Evolutionary conservation across 805 yeast genomes (phyloP), one percentile per base, ranked within the genome.

Genomic region (Cyberlindnera petersonii): DNA sequence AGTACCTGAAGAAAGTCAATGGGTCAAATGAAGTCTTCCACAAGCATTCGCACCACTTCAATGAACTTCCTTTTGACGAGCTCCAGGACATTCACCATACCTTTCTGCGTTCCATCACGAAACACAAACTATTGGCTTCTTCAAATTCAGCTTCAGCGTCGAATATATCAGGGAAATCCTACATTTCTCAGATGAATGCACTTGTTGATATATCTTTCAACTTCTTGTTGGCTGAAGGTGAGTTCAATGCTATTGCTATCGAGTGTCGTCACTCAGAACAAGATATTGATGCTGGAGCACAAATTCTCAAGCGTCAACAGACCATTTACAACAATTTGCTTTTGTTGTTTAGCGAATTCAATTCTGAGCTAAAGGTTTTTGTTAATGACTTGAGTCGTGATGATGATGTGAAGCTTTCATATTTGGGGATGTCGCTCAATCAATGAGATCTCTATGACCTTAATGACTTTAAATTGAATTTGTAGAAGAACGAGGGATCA

Each of bases 351-450:
- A 66, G 61, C 24, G 66, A 64, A 16, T 80, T 75, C 51, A 68
- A 69, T 40, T 60, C 60, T 3, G 59, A 61, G 16, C 47, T 72
- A 28, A 64, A 63, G 27, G 49, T 58, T 4, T 72, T 81, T 39
- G 65, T 69, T 0, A 67, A 61, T 30, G 86, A 79, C 49, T 59
- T 82, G 38, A 66, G 68, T n/a, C 57, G 63, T 20, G 86, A 81
- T 47, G 66, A 64, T 4, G 70, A 68, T 39, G 58, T 66, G 9
- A 75, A 71, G 19, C 52, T 82, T 36, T 63, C 69, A 36, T 72
- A 62, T 35, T 61, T 82, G 24, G 74, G 82, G 24, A 60, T 44
- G 2, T 37, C 49, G 1, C 44, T 55, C 28, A 55, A 46, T 22
- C 52, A 48, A 34, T 53, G 31, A 45, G 20, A n/a, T n/a, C n/a